phyloP scores from a whole-genome alignment of 148 eudicot genomes.

The Nyssa sinensis region DNA sequence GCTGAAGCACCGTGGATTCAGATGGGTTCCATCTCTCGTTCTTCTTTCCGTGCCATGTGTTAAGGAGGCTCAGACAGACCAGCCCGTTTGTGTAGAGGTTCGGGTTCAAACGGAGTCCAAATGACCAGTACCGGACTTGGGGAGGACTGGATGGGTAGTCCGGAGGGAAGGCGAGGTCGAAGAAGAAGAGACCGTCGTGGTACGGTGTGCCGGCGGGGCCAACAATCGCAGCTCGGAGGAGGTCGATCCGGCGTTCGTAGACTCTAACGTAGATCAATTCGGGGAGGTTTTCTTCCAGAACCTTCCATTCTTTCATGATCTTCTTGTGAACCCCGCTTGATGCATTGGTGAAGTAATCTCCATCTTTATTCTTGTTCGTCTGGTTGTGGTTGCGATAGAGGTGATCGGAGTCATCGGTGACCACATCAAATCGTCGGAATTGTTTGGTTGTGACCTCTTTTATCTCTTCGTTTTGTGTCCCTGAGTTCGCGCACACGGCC shows the following conservation, averaged over 20 bases:
- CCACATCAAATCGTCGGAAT: not conserved
- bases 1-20: conserved; percentile 57
- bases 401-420: conserved; percentile 43
- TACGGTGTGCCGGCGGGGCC: conserved; percentile 86
- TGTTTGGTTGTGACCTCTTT: not conserved
- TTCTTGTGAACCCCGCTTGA: conserved; percentile 22
- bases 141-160: conserved; percentile 71
- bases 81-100: conserved; percentile 52
- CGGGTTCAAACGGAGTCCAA: conserved; percentile 70
- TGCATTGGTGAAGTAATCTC: not conserved
- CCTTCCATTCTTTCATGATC: conserved; percentile 75
- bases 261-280: conserved; percentile 62
- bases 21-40: conserved; percentile 52
- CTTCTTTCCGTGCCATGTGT: conserved; percentile 64
- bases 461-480: not conserved
- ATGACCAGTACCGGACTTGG: conserved; percentile 40
- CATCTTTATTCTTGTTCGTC: not conserved
- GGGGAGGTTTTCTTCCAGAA: conserved; percentile 51
- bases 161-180: conserved; percentile 58
- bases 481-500: too few relatives aligned
- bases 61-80: conserved; percentile 71
- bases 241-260: conserved; percentile 63
- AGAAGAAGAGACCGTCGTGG: conserved; percentile 74
- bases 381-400: conserved; percentile 15
- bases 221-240: conserved; percentile 71